Evolutionary conservation across 306 rosid genomes (phyloP), one percentile per base, ranked within the genome.

Genomic region (Neltuma alba): DNA sequence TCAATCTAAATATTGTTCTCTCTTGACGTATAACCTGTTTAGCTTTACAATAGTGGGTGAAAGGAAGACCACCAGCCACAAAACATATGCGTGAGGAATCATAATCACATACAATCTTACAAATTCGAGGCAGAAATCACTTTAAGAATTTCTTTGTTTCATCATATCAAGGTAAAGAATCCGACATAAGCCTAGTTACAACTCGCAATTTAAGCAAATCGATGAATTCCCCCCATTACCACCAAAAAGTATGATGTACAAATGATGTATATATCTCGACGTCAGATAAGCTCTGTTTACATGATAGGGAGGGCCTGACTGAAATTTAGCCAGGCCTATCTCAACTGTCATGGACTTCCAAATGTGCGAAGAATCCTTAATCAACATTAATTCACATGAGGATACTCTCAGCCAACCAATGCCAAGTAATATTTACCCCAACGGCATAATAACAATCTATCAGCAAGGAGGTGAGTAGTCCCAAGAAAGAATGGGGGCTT

Each of bases 341-440:
- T 38, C 52, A n/a, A 82, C 67, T 20, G 61, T 40, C 16, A 34
- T 44, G 78, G 38, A 83, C 76, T 58, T 62, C 7, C 13, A 70
- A 75, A 74, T 63, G 75, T 82, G 72, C 79, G 48, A 70, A 70
- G 50, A 45, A 52, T 81, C 57, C 77, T 18, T 54, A 54, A 73
- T 54, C 79, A 70, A 21, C 33, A 61, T 77, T 48, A 73, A 79
- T 67, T 55, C 80, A 67, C 76, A 42, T n/a, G 16, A 72, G 7
- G 77, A 65, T 63, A 65, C 71, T 72, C 75, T 65, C 64, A 75
- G 38, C 78, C 66, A 79, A 65, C 44, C 61, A 55, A 79, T 68
- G 78, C 76, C 81, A 21, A 45, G 28, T 23, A 74, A 70, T 61
- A 78, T 27, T 25, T 45, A 70, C 20, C 75, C 54, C 42, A 47